Base-by-base conservation (phyloP, 1,284 basidiomycete genomes). In the Puccinia horiana region DNA sequence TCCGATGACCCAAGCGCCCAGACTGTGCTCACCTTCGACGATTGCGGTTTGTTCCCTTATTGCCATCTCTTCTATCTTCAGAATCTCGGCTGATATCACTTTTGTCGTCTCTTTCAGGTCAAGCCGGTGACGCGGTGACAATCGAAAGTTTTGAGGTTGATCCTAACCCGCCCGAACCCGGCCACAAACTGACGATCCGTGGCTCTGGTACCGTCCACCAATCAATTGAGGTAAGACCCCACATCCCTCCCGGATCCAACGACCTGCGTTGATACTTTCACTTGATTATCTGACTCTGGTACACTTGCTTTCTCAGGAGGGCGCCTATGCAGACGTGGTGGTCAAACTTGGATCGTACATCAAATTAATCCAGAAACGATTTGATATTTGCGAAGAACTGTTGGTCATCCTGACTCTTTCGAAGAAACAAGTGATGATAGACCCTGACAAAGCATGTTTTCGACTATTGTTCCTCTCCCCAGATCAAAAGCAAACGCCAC, bases 361-460 rank as follows among this genome's bases (percentile, higher is more conserved):
- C 87, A 95, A 94, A 89, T 86, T 97, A 14, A 88, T 97, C 29
- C 88, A 90, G 70, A 96, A 94, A 88, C 87, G 86, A 26, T 95
- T 97, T 85, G 93, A 97, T 85, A 88, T 96, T 72, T 97, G 95
- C 86, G 90, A 95, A 83, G 95, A 97, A 88, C 94, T 95, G 94
- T 96, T 88, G 87, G 94, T 91, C 6, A 18, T 6, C 20, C n/a
- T 29, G 56, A 6, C 56, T 29, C 56, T 58, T 29, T 58, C 56
- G 49, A 52, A 52, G 49, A 18, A 52, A 52, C 11, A 18, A 8
- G 44, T 47, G 44, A 58, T 58, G 26, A 63, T 29, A 29, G 16
- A 5, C 20, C 37, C 61, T 65, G 61, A 65, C 61, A 1, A 40
- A 40, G 81, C 76, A 58, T 56, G 61, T 5, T 2, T 16, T 18